These are phyloP conservation scores for Drosera spatulata DNA, from an alignment of 179 eudicot genomes.

Conservation along the genomic window DNA sequence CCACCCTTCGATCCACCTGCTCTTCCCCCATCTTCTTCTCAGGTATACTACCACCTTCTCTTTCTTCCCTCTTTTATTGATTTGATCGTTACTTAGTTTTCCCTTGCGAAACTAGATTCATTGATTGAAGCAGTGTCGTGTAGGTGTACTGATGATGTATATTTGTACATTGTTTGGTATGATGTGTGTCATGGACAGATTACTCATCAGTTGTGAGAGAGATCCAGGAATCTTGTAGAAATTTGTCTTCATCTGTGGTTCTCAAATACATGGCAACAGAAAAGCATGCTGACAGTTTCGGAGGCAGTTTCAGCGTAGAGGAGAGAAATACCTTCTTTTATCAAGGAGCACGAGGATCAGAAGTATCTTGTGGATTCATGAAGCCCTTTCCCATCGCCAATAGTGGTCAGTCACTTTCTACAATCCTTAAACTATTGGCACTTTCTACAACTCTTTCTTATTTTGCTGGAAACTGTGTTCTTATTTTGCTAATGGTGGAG, in stretches of 20 bases:
- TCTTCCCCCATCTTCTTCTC: slow-evolving; percentile 77
- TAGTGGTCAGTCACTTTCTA: slow-evolving; percentile 35
- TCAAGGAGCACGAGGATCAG: slow-evolving; percentile 20
- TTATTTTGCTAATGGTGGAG: background rate
- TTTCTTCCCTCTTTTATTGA: background rate
- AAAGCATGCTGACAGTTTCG: slow-evolving; percentile 40
- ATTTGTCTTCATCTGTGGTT: slow-evolving; percentile 12
- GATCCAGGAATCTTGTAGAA: slow-evolving; percentile 23
- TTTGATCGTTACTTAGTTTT: background rate
- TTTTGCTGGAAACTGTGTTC: background rate
- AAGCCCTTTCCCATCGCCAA: slow-evolving; percentile 42
- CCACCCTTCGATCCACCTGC: slow-evolving; percentile 65
- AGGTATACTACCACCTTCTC: slow-evolving; percentile 24
- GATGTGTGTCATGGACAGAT: slow-evolving; percentile 26
- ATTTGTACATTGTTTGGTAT: background rate
- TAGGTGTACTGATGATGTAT: background rate
- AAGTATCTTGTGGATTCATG: slow-evolving; percentile 82
- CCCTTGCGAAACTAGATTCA: no score
- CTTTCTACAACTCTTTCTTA: background rate
- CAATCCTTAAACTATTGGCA: background rate
- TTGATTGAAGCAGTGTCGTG: no score
- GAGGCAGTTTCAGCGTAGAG: slow-evolving; percentile 47
- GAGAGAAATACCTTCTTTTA: slow-evolving; percentile 51
- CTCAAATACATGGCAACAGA: slow-evolving; percentile 36
- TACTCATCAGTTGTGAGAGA: slow-evolving; percentile 45